phyloP scores from a whole-genome alignment of 352 stramenopile genomes.

The Plasmopara viticola region DNA sequence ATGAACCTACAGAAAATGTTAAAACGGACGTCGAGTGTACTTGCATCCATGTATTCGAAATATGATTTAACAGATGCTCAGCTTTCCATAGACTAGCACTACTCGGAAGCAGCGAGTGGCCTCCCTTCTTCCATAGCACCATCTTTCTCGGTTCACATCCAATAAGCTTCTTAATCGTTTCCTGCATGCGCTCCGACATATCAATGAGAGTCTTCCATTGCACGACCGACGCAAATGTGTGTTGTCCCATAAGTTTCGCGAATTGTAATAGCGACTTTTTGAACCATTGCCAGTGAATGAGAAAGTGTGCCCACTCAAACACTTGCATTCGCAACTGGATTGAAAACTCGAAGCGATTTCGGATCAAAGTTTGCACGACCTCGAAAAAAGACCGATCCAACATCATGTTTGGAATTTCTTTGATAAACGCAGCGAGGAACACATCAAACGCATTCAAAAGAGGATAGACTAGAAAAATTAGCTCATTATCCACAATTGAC shows the following conservation, averaged over 20 bases:
- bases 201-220: slow-evolving; percentile 49
- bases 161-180: slow-evolving; percentile 64
- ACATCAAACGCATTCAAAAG: slow-evolving; percentile 56
- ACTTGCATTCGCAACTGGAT: slow-evolving; percentile 49
- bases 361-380: slow-evolving; percentile 35
- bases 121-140: slow-evolving; percentile 91
- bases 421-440: slow-evolving; percentile 33
- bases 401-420: neutral
- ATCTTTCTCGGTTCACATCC: slow-evolving; percentile 64
- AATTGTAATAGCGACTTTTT: slow-evolving; percentile 54
- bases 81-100: slow-evolving; percentile 61
- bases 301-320: slow-evolving; percentile 77
- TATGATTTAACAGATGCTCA: slow-evolving; percentile 53
- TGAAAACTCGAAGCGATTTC: slow-evolving; percentile 71
- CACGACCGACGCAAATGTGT: slow-evolving; percentile 15
- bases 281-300: slow-evolving; percentile 78
- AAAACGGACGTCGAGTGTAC: slow-evolving; percentile 29
- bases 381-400: slow-evolving; percentile 13
- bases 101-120: slow-evolving; percentile 71
- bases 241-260: slow-evolving; percentile 16
- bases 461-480: slow-evolving; percentile 67
- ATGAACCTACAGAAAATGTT: slow-evolving; percentile 12
- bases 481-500: slow-evolving; percentile 61
- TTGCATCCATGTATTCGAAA: slow-evolving; percentile 61
- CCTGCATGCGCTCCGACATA: slow-evolving; percentile 67